Conservation (phyloP, 2,329 filamentous ascomycete genomes). For the Fusarium phyllophilum region DNA sequence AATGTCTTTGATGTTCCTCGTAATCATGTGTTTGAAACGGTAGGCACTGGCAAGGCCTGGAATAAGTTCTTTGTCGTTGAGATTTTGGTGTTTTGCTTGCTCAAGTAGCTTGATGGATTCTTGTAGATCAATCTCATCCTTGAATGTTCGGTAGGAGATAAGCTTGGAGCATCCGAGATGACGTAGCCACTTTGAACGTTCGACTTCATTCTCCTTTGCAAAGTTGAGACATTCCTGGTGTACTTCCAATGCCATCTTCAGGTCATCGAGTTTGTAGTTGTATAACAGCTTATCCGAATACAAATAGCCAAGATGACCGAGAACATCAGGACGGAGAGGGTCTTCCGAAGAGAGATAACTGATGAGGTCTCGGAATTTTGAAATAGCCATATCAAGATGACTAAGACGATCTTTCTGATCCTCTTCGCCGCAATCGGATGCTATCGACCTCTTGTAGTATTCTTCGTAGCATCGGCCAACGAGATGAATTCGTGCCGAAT, state of each 20-base stretch:
- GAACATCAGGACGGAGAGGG: background rate
- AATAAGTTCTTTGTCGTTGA: accelerated
- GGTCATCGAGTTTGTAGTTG: background rate
- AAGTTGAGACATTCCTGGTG: background rate
- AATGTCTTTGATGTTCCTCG: background rate
- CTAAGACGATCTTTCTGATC: accelerated
- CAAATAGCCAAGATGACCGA: background rate
- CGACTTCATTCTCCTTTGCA: accelerated
- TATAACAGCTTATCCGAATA: background rate
- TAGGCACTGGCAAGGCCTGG: background rate
- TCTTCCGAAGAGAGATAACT: background rate
- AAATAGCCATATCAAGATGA: background rate
- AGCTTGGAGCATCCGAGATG: background rate
- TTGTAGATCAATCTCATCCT: accelerated
- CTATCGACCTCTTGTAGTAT: background rate
- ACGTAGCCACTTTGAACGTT: background rate
- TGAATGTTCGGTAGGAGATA: background rate
- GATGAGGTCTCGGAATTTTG: background rate
- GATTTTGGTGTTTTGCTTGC: background rate
- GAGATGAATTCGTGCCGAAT: background rate
- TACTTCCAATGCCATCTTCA: background rate
- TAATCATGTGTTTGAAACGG: background rate
- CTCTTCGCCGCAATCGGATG: accelerated
- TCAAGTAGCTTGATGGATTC: background rate
- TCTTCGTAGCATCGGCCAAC: background rate